These are phyloP conservation scores for Backusella australiensis DNA, from an alignment of 192 early-diverging fungal genomes.

Conservation along the genomic window DNA sequence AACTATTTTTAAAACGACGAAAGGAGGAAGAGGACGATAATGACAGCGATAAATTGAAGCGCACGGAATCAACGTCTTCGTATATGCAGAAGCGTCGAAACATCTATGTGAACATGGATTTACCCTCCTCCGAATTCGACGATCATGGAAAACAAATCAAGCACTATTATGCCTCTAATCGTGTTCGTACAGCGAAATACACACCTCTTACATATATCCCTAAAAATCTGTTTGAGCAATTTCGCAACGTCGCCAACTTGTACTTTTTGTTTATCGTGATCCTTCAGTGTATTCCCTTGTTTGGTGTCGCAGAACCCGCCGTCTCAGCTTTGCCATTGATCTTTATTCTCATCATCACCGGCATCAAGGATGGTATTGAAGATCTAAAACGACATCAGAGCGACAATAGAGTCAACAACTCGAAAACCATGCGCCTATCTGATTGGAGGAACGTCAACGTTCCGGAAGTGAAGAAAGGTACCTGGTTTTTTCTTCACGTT, in stretches of 20 bases:
- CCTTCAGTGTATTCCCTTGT: slow-evolving; percentile 64
- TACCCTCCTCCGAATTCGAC: slow-evolving; percentile 21
- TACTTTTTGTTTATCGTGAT: slow-evolving; percentile 92
- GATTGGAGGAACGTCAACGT: slow-evolving; percentile 68
- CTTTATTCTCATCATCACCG: slow-evolving; percentile 75
- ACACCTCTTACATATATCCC: slow-evolving; percentile 87
- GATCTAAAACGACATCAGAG: slow-evolving; percentile 84
- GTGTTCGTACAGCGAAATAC: slow-evolving; percentile 90
- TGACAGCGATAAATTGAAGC: slow-evolving; percentile 5
- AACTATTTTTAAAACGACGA: slow-evolving; percentile 9
- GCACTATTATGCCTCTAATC: slow-evolving; percentile 60
- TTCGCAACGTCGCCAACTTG: slow-evolving; percentile 91
- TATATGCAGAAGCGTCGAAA: slow-evolving; percentile 33
- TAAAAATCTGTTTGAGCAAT: slow-evolving; percentile 97
- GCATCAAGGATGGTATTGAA: slow-evolving; percentile 89
- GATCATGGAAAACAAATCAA: slow-evolving; percentile 28
- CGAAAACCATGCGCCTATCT: slow-evolving; percentile 48
- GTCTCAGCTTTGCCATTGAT: slow-evolving; percentile 82
- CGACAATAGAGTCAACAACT: slow-evolving; percentile 82
- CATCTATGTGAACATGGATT: slow-evolving; percentile 38
- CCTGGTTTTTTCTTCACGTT: slow-evolving; percentile 8
- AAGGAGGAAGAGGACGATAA: slow-evolving; percentile 1
- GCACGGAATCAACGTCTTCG: slow-evolving; percentile 32
- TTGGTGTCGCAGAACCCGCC: slow-evolving; percentile 66
- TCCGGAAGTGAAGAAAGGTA: slow-evolving; percentile 8